phyloP scores from a whole-genome alignment of 768 basidiomycete species.

The Ramaria rubella region DNA sequence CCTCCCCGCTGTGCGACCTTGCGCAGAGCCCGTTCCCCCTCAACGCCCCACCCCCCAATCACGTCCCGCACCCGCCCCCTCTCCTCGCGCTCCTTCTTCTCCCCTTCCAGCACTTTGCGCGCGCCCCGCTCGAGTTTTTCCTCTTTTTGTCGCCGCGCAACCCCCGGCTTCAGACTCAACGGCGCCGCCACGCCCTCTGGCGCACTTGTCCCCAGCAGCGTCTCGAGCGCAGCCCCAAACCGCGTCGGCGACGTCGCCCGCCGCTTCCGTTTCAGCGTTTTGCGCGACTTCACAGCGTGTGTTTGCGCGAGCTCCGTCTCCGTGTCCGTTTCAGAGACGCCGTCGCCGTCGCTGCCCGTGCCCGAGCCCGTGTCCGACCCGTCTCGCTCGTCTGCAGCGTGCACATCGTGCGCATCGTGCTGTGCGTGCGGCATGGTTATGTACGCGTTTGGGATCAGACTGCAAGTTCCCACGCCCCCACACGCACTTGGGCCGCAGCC shows the following conservation, averaged over 20 bases:
- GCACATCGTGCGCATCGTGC: slow-evolving; percentile 14
- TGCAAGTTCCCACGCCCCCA: neutral
- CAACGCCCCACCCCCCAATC: slow-evolving; percentile 24
- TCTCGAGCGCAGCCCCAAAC: slow-evolving; percentile 71
- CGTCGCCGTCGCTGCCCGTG: slow-evolving; percentile 8
- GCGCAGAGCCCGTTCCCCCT: slow-evolving; percentile 20
- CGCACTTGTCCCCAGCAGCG: slow-evolving; percentile 61
- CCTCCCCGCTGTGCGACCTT: slow-evolving; percentile 23
- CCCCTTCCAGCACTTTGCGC: slow-evolving; percentile 38
- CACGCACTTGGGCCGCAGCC: neutral
- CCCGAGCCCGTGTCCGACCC: slow-evolving; percentile 13
- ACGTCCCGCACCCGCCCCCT: slow-evolving; percentile 18
- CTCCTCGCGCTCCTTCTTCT: slow-evolving; percentile 21
- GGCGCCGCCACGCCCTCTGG: slow-evolving; percentile 53
- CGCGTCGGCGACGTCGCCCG: slow-evolving; percentile 67
- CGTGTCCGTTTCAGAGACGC: slow-evolving; percentile 35
- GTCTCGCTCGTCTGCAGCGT: slow-evolving; percentile 20
- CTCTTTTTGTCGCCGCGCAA: slow-evolving; percentile 61
- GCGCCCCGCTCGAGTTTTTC: slow-evolving; percentile 70
- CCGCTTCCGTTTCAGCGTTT: slow-evolving; percentile 78
- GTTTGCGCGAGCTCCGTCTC: slow-evolving; percentile 58
- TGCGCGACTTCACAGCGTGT: slow-evolving; percentile 59
- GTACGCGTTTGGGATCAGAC: neutral
- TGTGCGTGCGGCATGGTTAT: neutral
- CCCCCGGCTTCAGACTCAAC: slow-evolving; percentile 72